Evolutionary conservation across 23 red algal genomes (phyloP), one percentile per base, ranked within the genome.

Genomic region (Gracilaria domingensis): DNA sequence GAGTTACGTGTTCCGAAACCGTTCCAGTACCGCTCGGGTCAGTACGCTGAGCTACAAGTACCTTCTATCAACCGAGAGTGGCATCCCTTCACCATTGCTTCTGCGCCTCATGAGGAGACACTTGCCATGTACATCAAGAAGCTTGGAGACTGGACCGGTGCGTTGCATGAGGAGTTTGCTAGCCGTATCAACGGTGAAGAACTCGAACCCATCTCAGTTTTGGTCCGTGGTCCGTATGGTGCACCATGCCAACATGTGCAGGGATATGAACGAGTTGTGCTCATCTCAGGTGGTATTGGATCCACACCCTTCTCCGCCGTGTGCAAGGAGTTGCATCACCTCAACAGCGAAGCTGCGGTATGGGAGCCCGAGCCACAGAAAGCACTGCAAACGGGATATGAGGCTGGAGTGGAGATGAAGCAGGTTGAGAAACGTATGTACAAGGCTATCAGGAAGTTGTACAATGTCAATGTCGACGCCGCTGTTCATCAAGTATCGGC

Each of bases 41-140:
- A 96, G 78, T 96, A 93, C 60, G 95, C 90, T 40, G 89, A 96
- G 80, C 32, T 96, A 28, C 66, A 87, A 26, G 82, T 96, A 23
- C 95, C 95, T 23, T 75, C 67, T 3, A 88, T 96, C 26, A 88
- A 88, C 53, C 88, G 69, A 17, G 87, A 91, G 79, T 96, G 84
- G 83, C 95, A 96, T 78, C 95, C 95, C 8, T 89, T 96, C 58
- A 93, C 95, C 28, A 96, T 96, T 79, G 95, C 95, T 36, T 84
- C 75, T 12, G 95, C 87, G 39, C 95, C 88, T 21, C 82, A 96
- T 39, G 95, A 96, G 13, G 50, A 85, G 49, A 76, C 83, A 17
- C 71, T 92, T 8, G 42, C 67, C 24, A 71, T 96, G 66, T 96
- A 89, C 86, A 96, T 96, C 81, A 91, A 92, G 51, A 77, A 73